These are phyloP conservation scores for Penicillium sp. DNA, from an alignment of 2,329 filamentous ascomycete species.

Conservation along the genomic window DNA sequence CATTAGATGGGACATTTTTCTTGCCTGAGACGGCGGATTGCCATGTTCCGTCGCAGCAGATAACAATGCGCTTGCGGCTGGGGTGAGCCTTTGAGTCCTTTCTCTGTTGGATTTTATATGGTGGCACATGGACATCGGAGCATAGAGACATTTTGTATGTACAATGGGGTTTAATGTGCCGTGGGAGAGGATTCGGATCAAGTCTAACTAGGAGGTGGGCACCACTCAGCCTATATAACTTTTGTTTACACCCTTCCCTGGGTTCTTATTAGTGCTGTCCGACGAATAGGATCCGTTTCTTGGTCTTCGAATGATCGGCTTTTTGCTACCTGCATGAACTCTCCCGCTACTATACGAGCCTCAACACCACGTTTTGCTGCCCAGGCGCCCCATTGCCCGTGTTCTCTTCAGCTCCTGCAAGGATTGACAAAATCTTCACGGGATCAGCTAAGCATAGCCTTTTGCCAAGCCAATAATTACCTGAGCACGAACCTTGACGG, in stretches of 20 bases:
- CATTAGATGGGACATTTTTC: slow-evolving; percentile 29
- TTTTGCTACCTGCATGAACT: neutral
- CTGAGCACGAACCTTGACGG: no score
- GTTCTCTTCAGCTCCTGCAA: slow-evolving; percentile 1
- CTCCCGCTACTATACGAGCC: neutral
- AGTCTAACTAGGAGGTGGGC: neutral
- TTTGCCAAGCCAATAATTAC: neutral
- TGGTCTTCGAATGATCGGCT: neutral
- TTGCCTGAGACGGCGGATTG: slow-evolving; percentile 29
- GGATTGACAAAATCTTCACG: neutral
- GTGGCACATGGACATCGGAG: neutral
- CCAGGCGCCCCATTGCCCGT: neutral
- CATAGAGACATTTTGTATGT: slow-evolving; percentile 1
- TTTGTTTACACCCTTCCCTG: neutral
- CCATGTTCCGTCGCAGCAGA: slow-evolving; percentile 36
- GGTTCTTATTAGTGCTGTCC: no score
- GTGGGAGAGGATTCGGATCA: neutral
- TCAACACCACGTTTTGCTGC: neutral
- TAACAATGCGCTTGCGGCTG: slow-evolving; percentile 28
- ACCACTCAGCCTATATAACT: neutral
- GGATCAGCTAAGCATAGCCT: neutral
- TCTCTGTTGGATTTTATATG: neutral
- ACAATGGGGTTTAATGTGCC: neutral
- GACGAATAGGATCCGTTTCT: neutral
- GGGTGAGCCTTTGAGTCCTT: slow-evolving; percentile 4